Conservation (phyloP, 345 rosid species). For the Draba incana region DNA sequence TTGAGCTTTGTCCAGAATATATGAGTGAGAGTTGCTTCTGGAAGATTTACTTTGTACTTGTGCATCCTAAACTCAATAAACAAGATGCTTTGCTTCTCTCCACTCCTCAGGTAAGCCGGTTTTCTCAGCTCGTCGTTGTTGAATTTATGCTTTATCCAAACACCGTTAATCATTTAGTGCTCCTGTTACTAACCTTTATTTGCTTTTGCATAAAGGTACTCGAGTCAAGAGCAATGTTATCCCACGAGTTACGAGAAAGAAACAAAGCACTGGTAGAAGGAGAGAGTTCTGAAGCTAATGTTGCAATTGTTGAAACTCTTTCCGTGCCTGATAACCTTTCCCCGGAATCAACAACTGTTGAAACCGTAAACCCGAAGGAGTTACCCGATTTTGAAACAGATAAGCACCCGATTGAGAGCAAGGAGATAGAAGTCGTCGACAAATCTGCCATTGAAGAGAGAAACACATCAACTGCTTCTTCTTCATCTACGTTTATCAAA, state of each 20-base stretch:
- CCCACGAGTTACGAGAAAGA: slow-evolving; percentile 60
- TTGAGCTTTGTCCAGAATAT: slow-evolving; percentile 88
- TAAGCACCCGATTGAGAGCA: slow-evolving; percentile 56
- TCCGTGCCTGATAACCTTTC: slow-evolving; percentile 7
- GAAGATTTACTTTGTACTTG: slow-evolving; percentile 96
- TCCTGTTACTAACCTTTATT: slow-evolving; percentile 1
- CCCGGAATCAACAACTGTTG: slow-evolving; percentile 35
- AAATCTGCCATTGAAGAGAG: slow-evolving; percentile 55
- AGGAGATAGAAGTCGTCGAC: slow-evolving; percentile 57
- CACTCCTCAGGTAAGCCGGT: slow-evolving; percentile 67
- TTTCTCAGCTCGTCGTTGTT: slow-evolving; percentile 5
- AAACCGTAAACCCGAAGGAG: slow-evolving; percentile 2
- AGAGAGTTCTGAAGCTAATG: slow-evolving; percentile 42
- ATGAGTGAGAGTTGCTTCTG: slow-evolving; percentile 92
- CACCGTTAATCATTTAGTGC: background rate
- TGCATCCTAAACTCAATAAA: slow-evolving; percentile 84
- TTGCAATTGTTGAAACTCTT: slow-evolving; percentile 20
- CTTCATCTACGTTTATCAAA: slow-evolving; percentile 41
- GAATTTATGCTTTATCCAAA: no score
- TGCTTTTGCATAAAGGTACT: slow-evolving; percentile 37
- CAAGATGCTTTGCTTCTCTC: slow-evolving; percentile 77
- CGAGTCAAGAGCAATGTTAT: slow-evolving; percentile 78
- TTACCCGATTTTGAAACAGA: slow-evolving; percentile 52
- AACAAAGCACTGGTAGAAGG: slow-evolving; percentile 48
- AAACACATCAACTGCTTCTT: slow-evolving; percentile 37